Evolutionary conservation across 805 yeast species (phyloP), one percentile per base, ranked within the genome.

Genomic region (baker's yeast (Saccharomyces cerevisiae)): DNA sequence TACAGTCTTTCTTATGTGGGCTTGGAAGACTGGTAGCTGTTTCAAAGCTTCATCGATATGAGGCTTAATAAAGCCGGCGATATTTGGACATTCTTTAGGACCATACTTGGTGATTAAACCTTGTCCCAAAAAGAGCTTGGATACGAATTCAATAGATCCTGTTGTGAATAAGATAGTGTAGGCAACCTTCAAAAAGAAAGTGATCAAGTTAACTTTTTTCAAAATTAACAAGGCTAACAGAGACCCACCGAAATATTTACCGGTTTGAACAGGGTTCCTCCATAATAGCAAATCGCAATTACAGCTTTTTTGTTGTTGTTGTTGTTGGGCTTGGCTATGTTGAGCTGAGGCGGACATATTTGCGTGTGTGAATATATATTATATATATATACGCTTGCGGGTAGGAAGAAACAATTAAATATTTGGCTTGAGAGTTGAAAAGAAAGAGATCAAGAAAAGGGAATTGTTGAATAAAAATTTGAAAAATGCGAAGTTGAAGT

Each of bases 61-160:
- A 29, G 73, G 73, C 53, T 64, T 70, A 47, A 68, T 54, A 31
- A 62, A 49, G 36, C 68, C 72, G 26, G 64, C 71, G 24, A 62
- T 58, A 52, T 69, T 64, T 51, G 71, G 71, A 56, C 73, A 69
- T 14, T 65, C 65, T 51, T 62, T 62, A 17, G 94, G 89, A 69
- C 79, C 84, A 77, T 86, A 83, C 63, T 83, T 81, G 57, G 90
- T 79, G 57, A 92, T 84, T 58, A 91, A 77, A 21, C 97, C 97
- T 51, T 72, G 72, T 53, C 96, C 96, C 50, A 87, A 78, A 60
- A 85, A 72, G 47, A 82, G 63, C 67, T 85, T 85, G 57, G 96
- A 86, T 54, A 78, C 76, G 66, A 84, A 87, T 75, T 91, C 97
- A 53, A 84, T 87, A 54, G 80, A 76, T 51, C 90, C 94, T 50